Evolutionary conservation across 2,329 filamentous ascomycete species (phyloP).

Genomic region (Zasmidium citrigriseum): DNA sequence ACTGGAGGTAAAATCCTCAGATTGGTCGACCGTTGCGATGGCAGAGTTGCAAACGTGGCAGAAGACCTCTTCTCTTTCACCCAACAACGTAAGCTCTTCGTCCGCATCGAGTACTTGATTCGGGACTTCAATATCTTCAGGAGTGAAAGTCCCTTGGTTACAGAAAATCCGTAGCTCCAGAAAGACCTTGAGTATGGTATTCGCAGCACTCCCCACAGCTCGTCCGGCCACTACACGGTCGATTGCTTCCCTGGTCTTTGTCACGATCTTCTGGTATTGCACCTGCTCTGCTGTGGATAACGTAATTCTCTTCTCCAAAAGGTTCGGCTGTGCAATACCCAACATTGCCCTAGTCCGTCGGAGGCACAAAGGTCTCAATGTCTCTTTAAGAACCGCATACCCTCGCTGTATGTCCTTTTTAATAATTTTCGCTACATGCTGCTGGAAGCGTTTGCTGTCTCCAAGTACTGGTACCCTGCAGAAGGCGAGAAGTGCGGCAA

Average conservation of each 20-base stretch:
- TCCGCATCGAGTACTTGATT: conserved; percentile 9
- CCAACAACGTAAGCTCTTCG: conserved; percentile 7
- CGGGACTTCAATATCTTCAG: background rate
- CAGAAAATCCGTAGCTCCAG: conserved; percentile 17
- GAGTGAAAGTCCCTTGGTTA: conserved; percentile 16
- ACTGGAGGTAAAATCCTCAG: background rate
- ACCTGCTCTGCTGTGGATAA: background rate
- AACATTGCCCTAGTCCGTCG: conserved; percentile 9
- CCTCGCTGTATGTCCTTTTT: background rate
- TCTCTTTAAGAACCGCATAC: conserved; percentile 3
- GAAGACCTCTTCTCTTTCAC: conserved; percentile 3
- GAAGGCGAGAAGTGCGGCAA: background rate
- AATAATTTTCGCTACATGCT: background rate
- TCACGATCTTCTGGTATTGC: conserved; percentile 6
- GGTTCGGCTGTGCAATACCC: background rate
- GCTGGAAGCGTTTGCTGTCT: background rate
- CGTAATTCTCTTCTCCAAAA: background rate
- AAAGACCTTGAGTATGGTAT: conserved; percentile 11
- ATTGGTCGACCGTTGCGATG: conserved; percentile 4
- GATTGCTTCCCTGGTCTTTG: conserved; percentile 3
- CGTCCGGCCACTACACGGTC: conserved; percentile 3
- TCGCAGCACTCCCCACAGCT: background rate
- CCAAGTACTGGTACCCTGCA: background rate
- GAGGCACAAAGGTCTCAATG: conserved; percentile 6
- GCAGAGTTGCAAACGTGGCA: background rate